Evolutionary conservation across 2,329 filamentous ascomycete species (phyloP), one percentile per base, ranked within the genome.

Genomic region (Cytospora piceae): DNA sequence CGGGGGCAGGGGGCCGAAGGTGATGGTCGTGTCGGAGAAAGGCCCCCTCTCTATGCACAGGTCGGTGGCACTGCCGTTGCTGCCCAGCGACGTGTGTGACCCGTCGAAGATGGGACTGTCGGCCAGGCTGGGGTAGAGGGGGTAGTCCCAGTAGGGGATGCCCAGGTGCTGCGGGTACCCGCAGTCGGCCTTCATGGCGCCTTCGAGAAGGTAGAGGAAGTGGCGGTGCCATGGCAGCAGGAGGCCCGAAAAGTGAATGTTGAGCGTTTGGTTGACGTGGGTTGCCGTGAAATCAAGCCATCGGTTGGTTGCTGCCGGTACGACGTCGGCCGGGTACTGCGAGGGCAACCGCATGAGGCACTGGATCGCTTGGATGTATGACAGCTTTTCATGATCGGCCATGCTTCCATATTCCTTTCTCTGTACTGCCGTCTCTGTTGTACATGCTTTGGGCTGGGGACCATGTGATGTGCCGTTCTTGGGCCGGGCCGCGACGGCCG

Each of bases 221-320:
- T 64, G 58, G 20, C 65, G 65, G 34, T 67, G 65, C 65, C 65
- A 67, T 8, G 56, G 49, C 11, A 67, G 61, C 34, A 67, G 58
- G 17, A 64, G 63, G 9, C 55, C 65, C 27, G 53, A 39, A 20
- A 31, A 63, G 29, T 58, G 59, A 22, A 84, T 82, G 0, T 58
- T 61, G 12, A 75, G 66, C 0, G 82, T 82, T 67, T 80, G 76
- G 61, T 82, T 79, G 64, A 85, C 78, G 66, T 85, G 83, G 0
- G 77, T 75, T 6, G 78, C 81, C 7, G 82, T 75, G 53, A 80
- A 85, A 66, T 85, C 83, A 69, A 85, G 83, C 55, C 55, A 66
- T 5, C 60, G 54, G 31, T 7, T 63, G 4, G 70, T 73, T 0
- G 74, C 77, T 5, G 77, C 78, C 2, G 77, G 72, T 9, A 73